phyloP scores from a whole-genome alignment of 306 rosid genomes.

The Sophora flavescens region DNA sequence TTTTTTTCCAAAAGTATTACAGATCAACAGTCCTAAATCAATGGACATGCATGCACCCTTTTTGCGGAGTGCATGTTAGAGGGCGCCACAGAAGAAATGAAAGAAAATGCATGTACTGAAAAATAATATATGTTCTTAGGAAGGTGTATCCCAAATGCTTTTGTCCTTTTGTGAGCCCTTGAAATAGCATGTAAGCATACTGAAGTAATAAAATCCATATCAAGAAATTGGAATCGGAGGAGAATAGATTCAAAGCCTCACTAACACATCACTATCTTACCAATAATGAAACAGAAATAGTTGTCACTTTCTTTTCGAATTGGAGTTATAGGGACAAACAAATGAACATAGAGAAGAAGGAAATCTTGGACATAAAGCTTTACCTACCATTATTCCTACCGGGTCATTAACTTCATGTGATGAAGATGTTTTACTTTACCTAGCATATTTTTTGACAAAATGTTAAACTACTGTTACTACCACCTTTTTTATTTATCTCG shows the following conservation, averaged over 20 bases:
- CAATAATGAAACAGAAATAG: slow-evolving; percentile 47
- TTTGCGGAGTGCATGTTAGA: too few species aligned
- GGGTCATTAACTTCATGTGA: neutral
- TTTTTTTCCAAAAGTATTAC: too few species aligned
- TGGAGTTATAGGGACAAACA: slow-evolving; percentile 21
- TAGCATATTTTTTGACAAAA: neutral
- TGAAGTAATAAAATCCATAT: slow-evolving; percentile 43
- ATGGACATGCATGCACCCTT: too few species aligned
- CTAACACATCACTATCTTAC: slow-evolving; percentile 52
- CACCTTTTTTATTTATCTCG: neutral
- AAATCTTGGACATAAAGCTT: slow-evolving; percentile 38
- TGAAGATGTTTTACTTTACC: slow-evolving; percentile 38
- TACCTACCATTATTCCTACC: slow-evolving; percentile 43
- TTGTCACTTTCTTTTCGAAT: slow-evolving; percentile 42
- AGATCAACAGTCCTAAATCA: too few species aligned
- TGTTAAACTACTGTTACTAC: neutral
- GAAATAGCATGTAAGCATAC: slow-evolving; percentile 23
- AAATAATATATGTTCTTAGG: slow-evolving; percentile 37
- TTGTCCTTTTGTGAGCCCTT: slow-evolving; percentile 34
- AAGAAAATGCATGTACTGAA: slow-evolving; percentile 28
- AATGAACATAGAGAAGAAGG: slow-evolving; percentile 1
- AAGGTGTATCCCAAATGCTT: slow-evolving; percentile 29
- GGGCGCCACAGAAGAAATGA: neutral
- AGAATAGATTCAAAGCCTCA: slow-evolving; percentile 57
- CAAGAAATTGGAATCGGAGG: slow-evolving; percentile 47